These are phyloP conservation scores for Botrytis galanthina DNA, from an alignment of 2,329 filamentous ascomycete genomes.

Conservation along the genomic window DNA sequence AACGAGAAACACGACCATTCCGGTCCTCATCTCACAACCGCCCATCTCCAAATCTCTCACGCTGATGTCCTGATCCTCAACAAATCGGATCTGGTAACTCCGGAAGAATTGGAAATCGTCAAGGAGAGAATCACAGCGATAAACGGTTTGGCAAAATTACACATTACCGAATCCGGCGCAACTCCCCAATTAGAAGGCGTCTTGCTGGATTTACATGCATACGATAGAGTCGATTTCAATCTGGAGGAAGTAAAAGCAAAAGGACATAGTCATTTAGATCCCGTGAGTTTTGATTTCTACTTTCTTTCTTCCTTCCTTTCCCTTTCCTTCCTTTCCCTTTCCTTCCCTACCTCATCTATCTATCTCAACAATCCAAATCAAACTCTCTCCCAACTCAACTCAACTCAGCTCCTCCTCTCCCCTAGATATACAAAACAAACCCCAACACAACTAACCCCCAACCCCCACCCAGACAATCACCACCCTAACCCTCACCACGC, in stretches of 20 bases:
- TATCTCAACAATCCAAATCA: not conserved
- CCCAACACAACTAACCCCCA: not conserved
- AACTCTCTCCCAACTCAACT: not conserved
- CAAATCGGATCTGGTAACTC: conserved; percentile 80
- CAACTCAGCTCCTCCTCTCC: no score
- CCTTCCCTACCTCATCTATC: not conserved
- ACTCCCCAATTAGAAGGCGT: conserved; percentile 83
- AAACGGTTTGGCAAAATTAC: conserved; percentile 82
- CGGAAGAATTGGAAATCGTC: conserved; percentile 67
- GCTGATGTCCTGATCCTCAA: conserved; percentile 95
- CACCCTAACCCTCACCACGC: conserved; percentile 71
- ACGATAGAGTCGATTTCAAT: conserved; percentile 76
- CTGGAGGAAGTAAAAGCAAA: conserved; percentile 68
- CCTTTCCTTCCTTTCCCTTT: not conserved
- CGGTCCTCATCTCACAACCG: conserved; percentile 78
- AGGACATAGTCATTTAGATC: conserved; percentile 88
- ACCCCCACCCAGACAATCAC: conserved; percentile 67
- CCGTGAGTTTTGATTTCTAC: conserved; percentile 51
- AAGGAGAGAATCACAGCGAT: conserved; percentile 74
- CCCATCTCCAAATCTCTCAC: conserved; percentile 94
- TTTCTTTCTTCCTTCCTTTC: not conserved
- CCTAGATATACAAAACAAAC: no score
- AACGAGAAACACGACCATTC: conserved; percentile 39
- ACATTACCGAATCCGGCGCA: conserved; percentile 75
- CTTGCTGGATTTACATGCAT: conserved; percentile 86